A percentile compares a stretch with the other conserved stretches of the same genome.
These are phyloP conservation scores for Trichosporon sp. DNA, from an alignment of 1,284 basidiomycete genomes.

Conservation along the genomic window DNA sequence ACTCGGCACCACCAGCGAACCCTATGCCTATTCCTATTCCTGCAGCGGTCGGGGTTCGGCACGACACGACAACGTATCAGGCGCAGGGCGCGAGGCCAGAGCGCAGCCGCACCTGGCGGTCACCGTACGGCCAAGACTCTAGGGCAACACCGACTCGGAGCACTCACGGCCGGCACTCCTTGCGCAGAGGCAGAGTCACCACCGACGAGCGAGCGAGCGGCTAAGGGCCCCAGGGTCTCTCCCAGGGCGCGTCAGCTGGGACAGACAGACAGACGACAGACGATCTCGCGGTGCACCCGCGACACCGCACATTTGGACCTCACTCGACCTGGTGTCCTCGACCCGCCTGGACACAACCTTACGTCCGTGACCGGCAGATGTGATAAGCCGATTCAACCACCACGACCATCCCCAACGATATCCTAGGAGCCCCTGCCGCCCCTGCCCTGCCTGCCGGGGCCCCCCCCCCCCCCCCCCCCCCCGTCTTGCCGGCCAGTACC, in stretches of 20 bases:
- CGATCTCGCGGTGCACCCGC: neutral
- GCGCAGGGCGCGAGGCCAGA: slow-evolving; percentile 2
- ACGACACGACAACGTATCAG: neutral
- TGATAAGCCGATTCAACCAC: slow-evolving; percentile 11
- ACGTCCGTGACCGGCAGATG: slow-evolving; percentile 18
- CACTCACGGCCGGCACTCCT: neutral
- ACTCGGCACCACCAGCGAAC: slow-evolving; percentile 15
- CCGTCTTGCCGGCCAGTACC: neutral
- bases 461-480: no score
- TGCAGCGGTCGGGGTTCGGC: slow-evolving; percentile 7
- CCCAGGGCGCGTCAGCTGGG: slow-evolving; percentile 17
- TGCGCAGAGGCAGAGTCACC: neutral
- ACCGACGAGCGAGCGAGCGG: neutral
- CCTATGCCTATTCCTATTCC: neutral
- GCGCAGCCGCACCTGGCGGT: neutral
- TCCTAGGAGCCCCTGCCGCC: neutral
- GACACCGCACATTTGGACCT: neutral
- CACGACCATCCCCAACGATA: slow-evolving; percentile 11
- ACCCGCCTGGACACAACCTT: neutral
- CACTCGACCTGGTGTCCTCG: no score
- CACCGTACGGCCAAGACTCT: neutral
- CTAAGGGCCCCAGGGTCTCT: neutral
- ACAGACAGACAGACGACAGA: neutral
- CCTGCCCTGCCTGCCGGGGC: neutral
- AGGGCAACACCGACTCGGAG: neutral